Evolutionary conservation across 352 stramenopile genomes (phyloP), one percentile per base, ranked within the genome.

Genomic region (Globisporangium canariense): DNA sequence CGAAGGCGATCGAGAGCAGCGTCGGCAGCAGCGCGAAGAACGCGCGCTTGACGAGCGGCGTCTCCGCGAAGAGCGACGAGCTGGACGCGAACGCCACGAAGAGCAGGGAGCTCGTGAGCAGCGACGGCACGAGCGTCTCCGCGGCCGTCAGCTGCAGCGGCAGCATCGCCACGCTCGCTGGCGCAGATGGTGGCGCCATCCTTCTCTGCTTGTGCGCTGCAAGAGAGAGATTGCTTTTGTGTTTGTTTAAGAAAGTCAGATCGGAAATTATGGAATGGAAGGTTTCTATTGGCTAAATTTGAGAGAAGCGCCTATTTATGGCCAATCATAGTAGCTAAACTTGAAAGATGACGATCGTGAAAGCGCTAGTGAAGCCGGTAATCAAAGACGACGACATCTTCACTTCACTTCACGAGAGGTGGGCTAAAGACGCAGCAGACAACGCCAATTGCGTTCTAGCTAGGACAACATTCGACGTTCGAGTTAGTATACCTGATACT

Each of bases 11-110:
- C 25, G 81, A 69, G 49, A 84, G 63, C 14, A 87, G 60, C 25
- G 75, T 77, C 20, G 81, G 81, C 13, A 89, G 58, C 41, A 89
- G 51, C 34, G 77, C 69, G 58, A 87, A 83, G 66, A 89, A 89
- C 30, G 60, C 47, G n/a, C 85, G 64, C 2, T 62, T 69, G n/a
- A 84, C 56, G 11, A 65, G 41, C 20, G 78, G 41, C 4, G 65
- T 57, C 10, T 74, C 46, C 32, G 61, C 65, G 13, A 71, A 46
- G 13, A 56, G 30, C 25, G 67, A 47, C 28, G 62, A 62, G 11
- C 50, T 22, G 20, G 45, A 58, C 16, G 28, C 67, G 8, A 74
- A 20, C 20, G 47, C 49, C 3, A 50, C 34, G 50, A 72, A 50
- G 10, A 78, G 30, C 5, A 63, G 58, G 8, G 32, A 61, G 45